These are phyloP conservation scores for Dictyostelium intermedium DNA, from an alignment of 78 protist species.

Conservation along the genomic window DNA sequence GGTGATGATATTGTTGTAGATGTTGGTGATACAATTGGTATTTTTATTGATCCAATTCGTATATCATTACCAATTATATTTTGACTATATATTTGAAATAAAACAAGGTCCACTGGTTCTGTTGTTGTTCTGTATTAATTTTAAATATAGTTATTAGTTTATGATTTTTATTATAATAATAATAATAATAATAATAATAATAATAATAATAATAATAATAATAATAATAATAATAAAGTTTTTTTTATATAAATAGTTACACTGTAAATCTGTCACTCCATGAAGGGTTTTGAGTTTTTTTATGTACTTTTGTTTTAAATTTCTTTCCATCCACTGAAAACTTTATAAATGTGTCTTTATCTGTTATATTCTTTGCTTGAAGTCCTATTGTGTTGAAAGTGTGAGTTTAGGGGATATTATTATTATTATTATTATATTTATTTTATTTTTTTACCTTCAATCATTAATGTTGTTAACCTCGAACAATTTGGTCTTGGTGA, in stretches of 20 bases:
- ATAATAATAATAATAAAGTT: neutral
- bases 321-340: slow-evolving; percentile 61
- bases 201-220: neutral
- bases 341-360: slow-evolving; percentile 63
- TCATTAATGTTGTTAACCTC: neutral
- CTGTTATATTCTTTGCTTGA: slow-evolving; percentile 50
- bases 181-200: neutral
- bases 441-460: neutral
- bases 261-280: slow-evolving; percentile 71
- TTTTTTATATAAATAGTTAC: neutral
- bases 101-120: slow-evolving; percentile 3
- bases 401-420: too few relatives aligned
- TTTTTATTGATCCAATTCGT: slow-evolving; percentile 31
- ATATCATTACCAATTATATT: slow-evolving; percentile 65
- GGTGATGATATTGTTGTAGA: neutral
- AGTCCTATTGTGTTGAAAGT: slow-evolving; percentile 10
- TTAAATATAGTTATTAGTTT: too few relatives aligned
- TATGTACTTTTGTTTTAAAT: slow-evolving; percentile 50
- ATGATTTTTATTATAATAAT: too few relatives aligned
- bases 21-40: neutral
- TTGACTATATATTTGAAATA: slow-evolving; percentile 42
- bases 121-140: slow-evolving; percentile 18
- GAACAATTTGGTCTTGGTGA: neutral
- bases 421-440: too few relatives aligned
- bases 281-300: slow-evolving; percentile 42